Conservation (phyloP, 2,329 filamentous ascomycete genomes). For the Penicillium sp. region DNA sequence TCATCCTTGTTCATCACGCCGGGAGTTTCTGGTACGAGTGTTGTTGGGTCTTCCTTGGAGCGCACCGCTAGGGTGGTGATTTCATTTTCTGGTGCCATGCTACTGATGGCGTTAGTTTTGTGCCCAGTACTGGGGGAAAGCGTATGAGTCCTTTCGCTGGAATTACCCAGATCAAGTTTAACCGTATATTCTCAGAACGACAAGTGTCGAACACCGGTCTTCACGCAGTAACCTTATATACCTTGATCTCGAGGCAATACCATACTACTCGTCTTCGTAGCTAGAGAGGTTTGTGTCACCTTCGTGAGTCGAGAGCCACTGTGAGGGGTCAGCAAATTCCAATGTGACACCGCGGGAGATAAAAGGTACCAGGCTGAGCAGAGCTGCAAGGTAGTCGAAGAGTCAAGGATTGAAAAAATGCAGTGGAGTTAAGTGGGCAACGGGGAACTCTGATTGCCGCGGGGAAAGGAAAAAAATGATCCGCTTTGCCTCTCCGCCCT, state of each 20-base stretch:
- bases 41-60: conserved; percentile 21
- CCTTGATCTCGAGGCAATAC: conserved; percentile 45
- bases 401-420: neutral
- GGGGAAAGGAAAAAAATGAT: conserved; percentile 19
- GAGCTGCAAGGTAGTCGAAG: neutral
- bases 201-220: conserved; percentile 44
- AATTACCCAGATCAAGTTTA: conserved; percentile 50
- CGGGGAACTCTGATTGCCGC: conserved; percentile 13
- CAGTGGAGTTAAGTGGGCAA: neutral
- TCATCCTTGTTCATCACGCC: conserved; percentile 20
- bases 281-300: conserved; percentile 24
- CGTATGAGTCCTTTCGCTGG: conserved; percentile 50
- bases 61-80: conserved; percentile 31
- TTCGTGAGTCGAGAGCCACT: conserved; percentile 4
- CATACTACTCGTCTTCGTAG: conserved; percentile 42
- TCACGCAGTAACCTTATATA: conserved; percentile 43
- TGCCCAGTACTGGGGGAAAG: conserved; percentile 15
- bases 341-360: neutral
- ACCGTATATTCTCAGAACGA: conserved; percentile 49
- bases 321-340: neutral
- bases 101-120: conserved; percentile 28
- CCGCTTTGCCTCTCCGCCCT: conserved; percentile 18
- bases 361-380: neutral
- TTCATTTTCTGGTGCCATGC: conserved; percentile 35
- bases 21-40: conserved; percentile 13